Evolutionary conservation across 345 rosid species (phyloP), one percentile per base, ranked within the genome.

Genomic region (Acer negundo): DNA sequence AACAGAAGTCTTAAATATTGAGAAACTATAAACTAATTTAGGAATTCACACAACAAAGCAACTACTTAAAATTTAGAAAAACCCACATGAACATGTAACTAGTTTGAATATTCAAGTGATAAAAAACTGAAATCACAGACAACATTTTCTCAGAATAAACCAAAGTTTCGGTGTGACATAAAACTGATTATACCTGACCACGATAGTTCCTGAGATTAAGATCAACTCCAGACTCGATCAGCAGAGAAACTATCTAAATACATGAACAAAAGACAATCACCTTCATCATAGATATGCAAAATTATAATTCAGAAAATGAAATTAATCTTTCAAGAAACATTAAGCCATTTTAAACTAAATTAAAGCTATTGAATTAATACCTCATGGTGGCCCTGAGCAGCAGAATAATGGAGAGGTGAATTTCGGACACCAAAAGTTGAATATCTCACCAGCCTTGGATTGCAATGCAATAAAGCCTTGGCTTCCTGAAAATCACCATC

Each of bases 321-420:
- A 42, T 42, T 42, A 42, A 42, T 7, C 46, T 9, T 42, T 42
- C 46, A 42, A 42, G 46, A 42, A 8, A 42, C 46, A 42, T 42
- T 42, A 42, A 7, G 46, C 46, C 46, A 7, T 7, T 42, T 8
- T 8, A 64, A 40, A 70, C 22, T 6, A 19, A 65, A 44, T 70
- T 24, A 61, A 72, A 68, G 55, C 19, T 8, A 78, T 19, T 42
- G 69, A 67, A 22, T 86, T 16, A n/a, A 22, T 86, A 95, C 99
- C 98, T 95, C 99, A 73, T 92, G 93, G 90, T 96, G 97, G 58
- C 98, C 99, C 81, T 93, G 98, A 70, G 99, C 98, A 44, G 99
- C 98, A 75, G 98, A 94, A 83, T 96, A 96, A 84, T 96, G 99
- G 59, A 94, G 91, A 47, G 99, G 97, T 10, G 99, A 96, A 84